phyloP scores from a whole-genome alignment of 2,329 filamentous ascomycete genomes.

The Penicillium glabrum region DNA sequence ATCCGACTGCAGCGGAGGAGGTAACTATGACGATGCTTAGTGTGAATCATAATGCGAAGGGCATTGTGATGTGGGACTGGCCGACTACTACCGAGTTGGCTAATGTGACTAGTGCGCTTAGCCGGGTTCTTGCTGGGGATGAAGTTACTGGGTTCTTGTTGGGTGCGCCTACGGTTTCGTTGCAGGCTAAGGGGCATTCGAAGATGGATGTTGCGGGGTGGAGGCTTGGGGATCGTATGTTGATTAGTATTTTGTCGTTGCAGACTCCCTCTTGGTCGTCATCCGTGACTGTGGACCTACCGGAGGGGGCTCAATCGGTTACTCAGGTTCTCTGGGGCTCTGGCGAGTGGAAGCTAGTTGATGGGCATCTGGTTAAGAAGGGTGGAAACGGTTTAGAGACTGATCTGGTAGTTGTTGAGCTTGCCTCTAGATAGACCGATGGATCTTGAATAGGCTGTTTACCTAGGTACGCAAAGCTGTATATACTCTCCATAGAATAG shows the following conservation, averaged over 20 bases:
- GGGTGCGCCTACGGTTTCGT: constrained; percentile 25
- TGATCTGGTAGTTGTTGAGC: constrained; percentile 13
- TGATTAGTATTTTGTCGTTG: constrained; percentile 43
- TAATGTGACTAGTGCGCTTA: constrained; percentile 38
- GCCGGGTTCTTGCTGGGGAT: constrained; percentile 37
- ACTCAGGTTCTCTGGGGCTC: constrained; percentile 10
- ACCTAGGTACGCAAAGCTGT: no score
- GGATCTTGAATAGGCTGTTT: no score
- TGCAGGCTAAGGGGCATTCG: constrained; percentile 24
- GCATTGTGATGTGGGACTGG: constrained; percentile 51
- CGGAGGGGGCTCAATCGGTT: neutral
- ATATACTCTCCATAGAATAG: no score
- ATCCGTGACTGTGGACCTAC: constrained; percentile 11
- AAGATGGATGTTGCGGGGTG: constrained; percentile 46
- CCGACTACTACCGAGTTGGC: constrained; percentile 40
- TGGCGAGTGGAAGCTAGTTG: constrained; percentile 2
- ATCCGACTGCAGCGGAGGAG: constrained; percentile 48
- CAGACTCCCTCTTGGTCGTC: constrained; percentile 23
- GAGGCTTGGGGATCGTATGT: constrained; percentile 34
- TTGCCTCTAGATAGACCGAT: neutral
- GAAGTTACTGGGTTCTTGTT: constrained; percentile 41
- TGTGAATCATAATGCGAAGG: constrained; percentile 53
- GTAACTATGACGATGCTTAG: constrained; percentile 49
- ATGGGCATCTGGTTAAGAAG: constrained; percentile 7
- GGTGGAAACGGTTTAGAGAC: constrained; percentile 8